phyloP scores from a whole-genome alignment of 345 rosid genomes.

The Lepidium aucheri region DNA sequence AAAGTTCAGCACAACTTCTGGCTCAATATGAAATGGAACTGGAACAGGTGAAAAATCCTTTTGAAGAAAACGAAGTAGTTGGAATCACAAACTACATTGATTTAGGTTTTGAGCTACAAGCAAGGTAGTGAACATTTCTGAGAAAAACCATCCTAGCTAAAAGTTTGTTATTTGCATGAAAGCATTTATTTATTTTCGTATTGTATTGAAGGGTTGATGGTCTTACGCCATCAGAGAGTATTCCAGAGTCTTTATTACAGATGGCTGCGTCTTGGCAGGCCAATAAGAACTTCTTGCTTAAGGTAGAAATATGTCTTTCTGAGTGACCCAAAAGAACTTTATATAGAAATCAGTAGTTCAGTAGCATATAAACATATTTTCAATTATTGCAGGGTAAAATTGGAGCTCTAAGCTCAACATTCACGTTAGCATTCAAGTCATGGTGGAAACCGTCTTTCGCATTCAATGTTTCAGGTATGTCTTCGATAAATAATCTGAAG shows the following conservation, averaged over 20 bases:
- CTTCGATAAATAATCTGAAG: neutral
- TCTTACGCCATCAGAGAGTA: constrained; percentile 24
- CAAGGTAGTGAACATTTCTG: constrained; percentile 44
- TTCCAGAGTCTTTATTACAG: constrained; percentile 64
- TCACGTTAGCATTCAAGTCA: constrained; percentile 76
- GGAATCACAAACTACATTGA: constrained; percentile 96
- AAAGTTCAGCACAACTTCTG: neutral
- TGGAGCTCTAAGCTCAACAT: constrained; percentile 70
- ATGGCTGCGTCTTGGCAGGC: constrained; percentile 97
- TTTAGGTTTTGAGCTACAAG: constrained; percentile 77
- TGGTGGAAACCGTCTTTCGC: constrained; percentile 98
- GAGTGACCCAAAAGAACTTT: neutral
- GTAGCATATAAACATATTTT: neutral
- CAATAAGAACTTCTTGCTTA: constrained; percentile 80
- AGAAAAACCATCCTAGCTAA: neutral
- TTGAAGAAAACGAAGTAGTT: constrained; percentile 65
- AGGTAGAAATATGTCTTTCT: constrained; percentile 33
- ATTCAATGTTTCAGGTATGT: constrained; percentile 62
- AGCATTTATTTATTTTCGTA: constrained; percentile 3
- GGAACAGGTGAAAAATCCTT: constrained; percentile 78
- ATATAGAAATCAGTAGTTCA: neutral
- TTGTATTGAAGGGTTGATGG: constrained; percentile 51
- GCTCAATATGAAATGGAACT: neutral
- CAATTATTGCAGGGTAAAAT: constrained; percentile 55
- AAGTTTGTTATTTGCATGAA: neutral